Conservation (phyloP, 139 green algal genomes). For the Picocystis salinarum region DNA sequence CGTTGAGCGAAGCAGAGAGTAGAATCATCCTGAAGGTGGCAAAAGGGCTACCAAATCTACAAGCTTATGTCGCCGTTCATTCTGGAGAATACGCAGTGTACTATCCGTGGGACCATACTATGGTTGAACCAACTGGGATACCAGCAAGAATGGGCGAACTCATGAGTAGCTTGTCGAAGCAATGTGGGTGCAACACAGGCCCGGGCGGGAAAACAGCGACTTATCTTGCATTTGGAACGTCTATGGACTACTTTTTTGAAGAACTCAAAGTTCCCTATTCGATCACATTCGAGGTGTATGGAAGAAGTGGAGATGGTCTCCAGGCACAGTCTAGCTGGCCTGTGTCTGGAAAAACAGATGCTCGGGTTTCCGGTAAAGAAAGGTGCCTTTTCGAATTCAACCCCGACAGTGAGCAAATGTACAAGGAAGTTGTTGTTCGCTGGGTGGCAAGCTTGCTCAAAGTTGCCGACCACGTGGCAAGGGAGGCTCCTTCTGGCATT, state of each 20-base stretch:
- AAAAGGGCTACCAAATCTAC: too few species aligned
- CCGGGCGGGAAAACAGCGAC: conserved; percentile 11
- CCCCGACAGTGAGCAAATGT: too few species aligned
- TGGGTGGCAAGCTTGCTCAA: too few species aligned
- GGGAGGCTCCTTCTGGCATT: too few species aligned
- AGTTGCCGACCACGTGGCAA: too few species aligned
- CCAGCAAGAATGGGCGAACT: conserved; percentile 13
- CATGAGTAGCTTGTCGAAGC: neutral
- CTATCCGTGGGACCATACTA: conserved; percentile 36
- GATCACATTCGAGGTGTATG: conserved; percentile 33
- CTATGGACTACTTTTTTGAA: conserved; percentile 43
- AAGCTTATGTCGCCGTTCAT: conserved; percentile 33
- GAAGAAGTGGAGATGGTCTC: too few species aligned
- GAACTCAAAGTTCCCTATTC: conserved; percentile 25
- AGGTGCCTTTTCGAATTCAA: too few species aligned
- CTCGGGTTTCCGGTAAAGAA: too few species aligned
- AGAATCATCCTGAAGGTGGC: too few species aligned
- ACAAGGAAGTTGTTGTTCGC: too few species aligned
- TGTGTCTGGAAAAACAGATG: too few species aligned
- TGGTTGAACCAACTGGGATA: conserved; percentile 8
- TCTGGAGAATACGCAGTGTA: conserved; percentile 41
- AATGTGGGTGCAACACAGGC: conserved; percentile 17
- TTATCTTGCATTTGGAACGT: conserved; percentile 36
- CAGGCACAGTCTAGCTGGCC: too few species aligned
- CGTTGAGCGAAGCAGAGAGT: conserved; percentile 35